A percentile compares a stretch with the other conserved stretches of the same genome.
Conservation (phyloP, 2,329 filamentous ascomycete genomes). For the Scedosporium minutisporum region DNA sequence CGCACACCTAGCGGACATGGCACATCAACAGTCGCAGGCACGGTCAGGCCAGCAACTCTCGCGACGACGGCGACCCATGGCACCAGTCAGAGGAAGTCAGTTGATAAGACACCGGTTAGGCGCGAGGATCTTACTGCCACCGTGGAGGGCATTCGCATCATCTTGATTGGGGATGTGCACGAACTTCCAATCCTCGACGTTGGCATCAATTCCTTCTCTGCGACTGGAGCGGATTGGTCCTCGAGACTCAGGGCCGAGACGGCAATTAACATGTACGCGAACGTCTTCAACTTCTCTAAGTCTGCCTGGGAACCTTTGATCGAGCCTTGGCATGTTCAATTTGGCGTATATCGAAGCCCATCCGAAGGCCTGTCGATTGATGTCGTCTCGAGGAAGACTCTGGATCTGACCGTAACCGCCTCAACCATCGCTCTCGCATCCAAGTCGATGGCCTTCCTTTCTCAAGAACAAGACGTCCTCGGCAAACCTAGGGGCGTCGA, state of each 20-base stretch:
- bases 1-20: conserved; percentile 47
- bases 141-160: conserved; percentile 80
- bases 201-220: conserved; percentile 81
- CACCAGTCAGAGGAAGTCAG: conserved; percentile 17
- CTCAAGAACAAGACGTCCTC: conserved; percentile 71
- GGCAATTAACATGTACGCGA: conserved; percentile 86
- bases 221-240: conserved; percentile 85
- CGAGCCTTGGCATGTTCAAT: conserved; percentile 91
- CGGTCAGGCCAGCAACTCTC: conserved; percentile 20
- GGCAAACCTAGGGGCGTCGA: conserved; percentile 88
- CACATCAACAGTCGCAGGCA: conserved; percentile 36
- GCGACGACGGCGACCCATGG: conserved; percentile 1
- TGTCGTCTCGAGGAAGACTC: conserved; percentile 75
- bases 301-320: conserved; percentile 95
- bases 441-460: conserved; percentile 86
- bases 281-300: conserved; percentile 98
- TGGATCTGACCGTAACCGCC: conserved; percentile 88
- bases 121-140: conserved; percentile 76
- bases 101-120: conserved; percentile 16
- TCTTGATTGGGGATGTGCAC: conserved; percentile 91
- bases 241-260: conserved; percentile 77
- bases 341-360: conserved; percentile 66
- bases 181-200: conserved; percentile 92
- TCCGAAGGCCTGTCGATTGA: conserved; percentile 68
- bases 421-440: conserved; percentile 88